Evolutionary conservation across 2,329 filamentous ascomycete species (phyloP), one percentile per base, ranked within the genome.

Genomic region (Colletotrichum liriopes): DNA sequence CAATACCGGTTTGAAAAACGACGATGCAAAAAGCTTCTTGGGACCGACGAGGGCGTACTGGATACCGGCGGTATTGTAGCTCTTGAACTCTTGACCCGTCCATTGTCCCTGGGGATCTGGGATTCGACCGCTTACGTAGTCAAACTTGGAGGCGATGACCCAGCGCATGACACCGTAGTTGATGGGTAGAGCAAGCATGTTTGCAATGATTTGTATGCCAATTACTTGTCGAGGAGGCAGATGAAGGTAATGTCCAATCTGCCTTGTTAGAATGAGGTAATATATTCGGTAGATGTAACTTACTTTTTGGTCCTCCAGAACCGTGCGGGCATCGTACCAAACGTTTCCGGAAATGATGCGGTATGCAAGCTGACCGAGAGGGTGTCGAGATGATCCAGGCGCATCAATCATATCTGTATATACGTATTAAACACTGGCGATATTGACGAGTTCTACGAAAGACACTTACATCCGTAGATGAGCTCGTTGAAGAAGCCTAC

Each of bases 171-270:
- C 88, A 12, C 83, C 89, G 63, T 91, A 91, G 76, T 91, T 90
- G 74, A 91, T 86, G 0, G 89, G 89, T 2, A 71, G 56, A 3
- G 68, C 49, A 18, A 71, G 11, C 68, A 71, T 67, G 16, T 67
- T 71, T 16, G 68, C 68, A n/a, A 71, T 56, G 43, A 71, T 71
- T 14, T 71, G 68, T 16, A 91, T 84, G 9, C 89, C 89, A 56
- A 91, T 82, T 9, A 91, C 86, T 0, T 86, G 82, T 9, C 87
- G 85, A 2, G 89, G 89, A 0, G 89, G 88, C 0, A 91, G 83
- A 67, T 91, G 88, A 85, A 90, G 89, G 74, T 91, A 91, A 74
- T 91, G 89, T 0, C 89, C 89, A n/a, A 91, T 90, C 76, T 91
- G 90, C 3, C 9, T n/a, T 3, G 16, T 71, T 7, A 58, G 51